Evolutionary conservation across 768 basidiomycete species (phyloP).

Genomic region (Galerina sulciceps): DNA sequence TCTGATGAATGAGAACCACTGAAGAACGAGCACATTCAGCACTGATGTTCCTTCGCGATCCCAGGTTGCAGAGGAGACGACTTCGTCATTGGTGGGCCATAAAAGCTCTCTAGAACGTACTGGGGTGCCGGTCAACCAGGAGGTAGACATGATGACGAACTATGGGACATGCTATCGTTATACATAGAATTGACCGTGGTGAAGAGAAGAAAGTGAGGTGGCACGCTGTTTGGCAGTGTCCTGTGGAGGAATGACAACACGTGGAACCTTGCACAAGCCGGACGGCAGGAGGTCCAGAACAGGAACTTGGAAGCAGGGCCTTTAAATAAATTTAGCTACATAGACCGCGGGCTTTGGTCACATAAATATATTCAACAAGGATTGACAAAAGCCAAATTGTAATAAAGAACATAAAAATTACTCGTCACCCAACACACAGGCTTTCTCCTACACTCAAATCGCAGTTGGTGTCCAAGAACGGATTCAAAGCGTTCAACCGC

Average conservation of each 20-base stretch:
- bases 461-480: constrained; percentile 12
- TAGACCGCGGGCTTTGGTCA: neutral
- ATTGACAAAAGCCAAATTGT: neutral
- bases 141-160: neutral
- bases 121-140: neutral
- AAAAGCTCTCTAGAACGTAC: constrained; percentile 1
- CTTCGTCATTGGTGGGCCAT: constrained; percentile 11
- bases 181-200: neutral
- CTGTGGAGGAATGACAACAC: neutral
- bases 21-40: constrained; percentile 10
- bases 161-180: neutral
- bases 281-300: neutral
- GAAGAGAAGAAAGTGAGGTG: neutral
- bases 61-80: constrained; percentile 4
- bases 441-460: constrained; percentile 15
- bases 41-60: constrained; percentile 16
- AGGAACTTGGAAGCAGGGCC: neutral
- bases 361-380: constrained; percentile 5
- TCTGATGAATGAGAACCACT: constrained; percentile 12
- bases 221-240: too few species aligned
- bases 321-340: neutral
- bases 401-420: constrained; percentile 4
- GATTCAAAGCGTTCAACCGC: constrained; percentile 8
- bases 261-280: neutral
- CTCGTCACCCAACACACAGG: constrained; percentile 11